Conservation (phyloP, 1,284 basidiomycete species). For the Ganoderma sp. region DNA sequence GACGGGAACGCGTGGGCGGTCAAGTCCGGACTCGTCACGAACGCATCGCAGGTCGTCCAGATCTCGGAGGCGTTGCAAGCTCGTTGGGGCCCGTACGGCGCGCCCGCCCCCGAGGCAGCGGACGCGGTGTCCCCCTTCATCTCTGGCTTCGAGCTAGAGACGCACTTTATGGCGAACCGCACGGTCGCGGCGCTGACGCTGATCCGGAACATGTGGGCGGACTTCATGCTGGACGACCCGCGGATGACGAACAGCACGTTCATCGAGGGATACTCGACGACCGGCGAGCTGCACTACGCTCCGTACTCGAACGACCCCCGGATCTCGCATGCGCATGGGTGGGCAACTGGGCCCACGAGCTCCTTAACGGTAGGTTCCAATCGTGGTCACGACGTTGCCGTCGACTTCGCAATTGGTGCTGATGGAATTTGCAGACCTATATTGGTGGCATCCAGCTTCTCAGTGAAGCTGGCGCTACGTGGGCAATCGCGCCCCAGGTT, state of each 20-base stretch:
- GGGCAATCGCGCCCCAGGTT: conserved; percentile 25
- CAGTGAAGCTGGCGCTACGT: conserved; percentile 26
- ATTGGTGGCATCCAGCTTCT: conserved; percentile 29
- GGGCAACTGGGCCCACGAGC: conserved; percentile 31
- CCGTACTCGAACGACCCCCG: conserved; percentile 31
- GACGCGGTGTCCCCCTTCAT: conserved; percentile 30
- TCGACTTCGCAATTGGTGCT: neutral
- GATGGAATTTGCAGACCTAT: conserved; percentile 16
- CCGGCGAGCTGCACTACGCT: conserved; percentile 30
- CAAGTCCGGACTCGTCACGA: conserved; percentile 29
- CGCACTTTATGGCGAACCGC: conserved; percentile 30
- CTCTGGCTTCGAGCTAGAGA: conserved; percentile 30
- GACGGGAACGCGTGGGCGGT: conserved; percentile 32
- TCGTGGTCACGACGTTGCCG: too few species aligned
- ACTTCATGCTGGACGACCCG: conserved; percentile 33
- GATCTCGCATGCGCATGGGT: conserved; percentile 32
- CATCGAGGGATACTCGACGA: conserved; percentile 31
- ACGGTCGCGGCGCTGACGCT: conserved; percentile 28
- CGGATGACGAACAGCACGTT: conserved; percentile 34
- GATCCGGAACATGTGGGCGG: conserved; percentile 30
- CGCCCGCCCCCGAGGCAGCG: conserved; percentile 29
- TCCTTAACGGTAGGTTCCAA: conserved; percentile 21
- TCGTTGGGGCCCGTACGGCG: conserved; percentile 29
- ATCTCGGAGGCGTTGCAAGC: conserved; percentile 25
- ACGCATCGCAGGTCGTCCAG: conserved; percentile 16